phyloP scores from a whole-genome alignment of 2,329 filamentous ascomycete genomes.

The Sclerotinia glacialis region DNA sequence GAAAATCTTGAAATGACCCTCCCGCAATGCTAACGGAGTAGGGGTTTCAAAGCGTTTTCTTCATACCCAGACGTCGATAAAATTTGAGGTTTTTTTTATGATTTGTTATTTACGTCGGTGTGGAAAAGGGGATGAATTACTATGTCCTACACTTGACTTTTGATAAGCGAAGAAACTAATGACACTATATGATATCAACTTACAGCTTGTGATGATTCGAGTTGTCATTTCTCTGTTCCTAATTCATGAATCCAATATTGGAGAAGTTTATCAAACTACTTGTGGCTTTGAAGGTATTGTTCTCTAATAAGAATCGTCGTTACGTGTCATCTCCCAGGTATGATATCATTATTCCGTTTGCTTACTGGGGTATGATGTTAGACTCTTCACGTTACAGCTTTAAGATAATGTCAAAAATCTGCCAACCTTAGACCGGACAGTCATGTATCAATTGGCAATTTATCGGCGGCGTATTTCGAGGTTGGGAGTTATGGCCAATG shows the following conservation, averaged over 20 bases:
- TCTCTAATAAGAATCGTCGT: not conserved
- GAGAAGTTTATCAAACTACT: not conserved
- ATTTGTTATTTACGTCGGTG: not conserved
- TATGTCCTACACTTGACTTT: not conserved
- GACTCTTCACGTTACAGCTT: not conserved
- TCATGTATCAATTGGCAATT: slow-evolving; percentile 26
- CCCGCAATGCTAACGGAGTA: not conserved
- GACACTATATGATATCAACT: not conserved
- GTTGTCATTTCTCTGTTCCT: not conserved
- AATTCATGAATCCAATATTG: not conserved
- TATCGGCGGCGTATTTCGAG: slow-evolving; percentile 24
- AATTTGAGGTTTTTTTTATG: not conserved
- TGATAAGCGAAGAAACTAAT: not conserved
- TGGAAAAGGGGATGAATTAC: not conserved
- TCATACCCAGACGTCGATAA: not conserved
- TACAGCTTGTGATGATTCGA: not conserved
- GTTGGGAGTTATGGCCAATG: slow-evolving; percentile 17
- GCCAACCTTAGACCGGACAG: slow-evolving; percentile 35
- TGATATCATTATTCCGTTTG: not conserved
- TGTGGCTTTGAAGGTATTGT: not conserved
- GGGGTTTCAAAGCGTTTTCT: not conserved
- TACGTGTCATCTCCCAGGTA: not conserved
- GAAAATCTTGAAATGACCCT: not conserved
- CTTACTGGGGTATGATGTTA: not conserved
- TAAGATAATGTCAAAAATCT: slow-evolving; percentile 6